These are phyloP conservation scores for Hymenoscyphus occultus DNA, from an alignment of 2,329 filamentous ascomycete genomes.

Conservation along the genomic window DNA sequence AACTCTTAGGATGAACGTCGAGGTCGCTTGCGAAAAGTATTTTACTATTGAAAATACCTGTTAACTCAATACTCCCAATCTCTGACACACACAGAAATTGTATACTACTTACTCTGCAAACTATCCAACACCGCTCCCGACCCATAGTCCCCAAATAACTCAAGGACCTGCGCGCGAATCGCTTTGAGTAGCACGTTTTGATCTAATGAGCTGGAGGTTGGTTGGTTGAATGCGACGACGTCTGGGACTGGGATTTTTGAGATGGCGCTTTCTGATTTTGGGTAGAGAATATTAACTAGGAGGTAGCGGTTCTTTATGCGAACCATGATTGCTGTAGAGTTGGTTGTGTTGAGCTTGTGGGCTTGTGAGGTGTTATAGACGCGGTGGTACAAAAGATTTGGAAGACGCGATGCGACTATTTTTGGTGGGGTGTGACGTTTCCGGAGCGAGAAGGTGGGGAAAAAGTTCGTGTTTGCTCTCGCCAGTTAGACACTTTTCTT, in stretches of 20 bases:
- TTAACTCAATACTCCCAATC: not conserved
- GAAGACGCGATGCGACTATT: constrained; percentile 23
- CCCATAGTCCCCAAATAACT: constrained; percentile 87
- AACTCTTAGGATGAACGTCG: constrained; percentile 86
- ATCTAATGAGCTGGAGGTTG: constrained; percentile 70
- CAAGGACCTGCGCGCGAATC: constrained; percentile 66
- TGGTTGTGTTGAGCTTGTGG: not conserved
- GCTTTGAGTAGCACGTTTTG: constrained; percentile 62
- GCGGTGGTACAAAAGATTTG: constrained; percentile 5
- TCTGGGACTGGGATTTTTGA: constrained; percentile 46
- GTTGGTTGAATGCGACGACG: constrained; percentile 72
- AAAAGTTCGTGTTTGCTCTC: too few relatives aligned
- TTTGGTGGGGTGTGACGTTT: not conserved
- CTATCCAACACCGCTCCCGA: constrained; percentile 68
- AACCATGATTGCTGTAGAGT: constrained; percentile 62
- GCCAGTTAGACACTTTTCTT: too few relatives aligned
- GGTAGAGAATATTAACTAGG: constrained; percentile 90
- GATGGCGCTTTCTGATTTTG: constrained; percentile 44
- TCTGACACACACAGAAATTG: not conserved
- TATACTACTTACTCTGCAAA: constrained; percentile 56
- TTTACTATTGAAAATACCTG: constrained; percentile 59
- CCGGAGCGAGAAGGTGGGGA: too few relatives aligned
- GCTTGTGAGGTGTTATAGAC: constrained; percentile 39
- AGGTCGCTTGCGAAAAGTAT: constrained; percentile 89
- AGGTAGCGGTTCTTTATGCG: constrained; percentile 95